These are phyloP conservation scores for Andrographis paniculata DNA, from an alignment of 305 asterid species.

Conservation along the genomic window DNA sequence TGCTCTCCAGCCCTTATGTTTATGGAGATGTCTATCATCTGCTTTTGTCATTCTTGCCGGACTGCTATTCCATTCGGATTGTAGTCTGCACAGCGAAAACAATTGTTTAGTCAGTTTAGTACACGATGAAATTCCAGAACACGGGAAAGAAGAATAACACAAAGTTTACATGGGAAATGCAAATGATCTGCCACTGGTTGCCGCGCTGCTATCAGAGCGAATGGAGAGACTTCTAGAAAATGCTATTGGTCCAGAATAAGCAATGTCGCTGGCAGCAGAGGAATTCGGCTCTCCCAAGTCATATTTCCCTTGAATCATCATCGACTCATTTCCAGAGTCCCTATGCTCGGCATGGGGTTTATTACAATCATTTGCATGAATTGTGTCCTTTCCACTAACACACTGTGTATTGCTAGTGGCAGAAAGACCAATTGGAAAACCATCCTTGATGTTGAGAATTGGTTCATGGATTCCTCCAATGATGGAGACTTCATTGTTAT, in stretches of 20 bases:
- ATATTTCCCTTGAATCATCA: neutral
- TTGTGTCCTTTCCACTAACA: slow-evolving; percentile 5
- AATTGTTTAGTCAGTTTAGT: neutral
- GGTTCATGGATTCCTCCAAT: slow-evolving; percentile 12
- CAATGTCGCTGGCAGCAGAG: neutral
- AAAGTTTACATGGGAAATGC: slow-evolving; percentile 44
- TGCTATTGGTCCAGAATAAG: neutral
- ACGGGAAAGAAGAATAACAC: neutral
- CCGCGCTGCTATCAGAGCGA: slow-evolving; percentile 9
- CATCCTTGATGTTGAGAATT: slow-evolving; percentile 7
- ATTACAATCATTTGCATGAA: slow-evolving; percentile 1
- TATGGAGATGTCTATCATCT: slow-evolving; percentile 38
- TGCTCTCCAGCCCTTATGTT: slow-evolving; percentile 59
- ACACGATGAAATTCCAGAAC: slow-evolving; percentile 2
- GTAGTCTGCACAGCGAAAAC: slow-evolving; percentile 38
- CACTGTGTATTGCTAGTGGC: slow-evolving; percentile 9
- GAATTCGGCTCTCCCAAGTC: slow-evolving; percentile 7
- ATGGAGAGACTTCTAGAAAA: slow-evolving; percentile 2
- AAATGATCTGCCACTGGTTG: slow-evolving; percentile 7
- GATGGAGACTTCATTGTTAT: slow-evolving; percentile 7
- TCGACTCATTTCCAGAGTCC: slow-evolving; percentile 13
- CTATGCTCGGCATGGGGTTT: slow-evolving; percentile 8
- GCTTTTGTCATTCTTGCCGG: slow-evolving; percentile 67
- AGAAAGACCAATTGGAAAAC: slow-evolving; percentile 9
- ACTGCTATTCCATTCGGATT: slow-evolving; percentile 70